These are phyloP conservation scores for Zygotorulaspora mrakii DNA, from an alignment of 1,139 yeast genomes.

Conservation along the genomic window DNA sequence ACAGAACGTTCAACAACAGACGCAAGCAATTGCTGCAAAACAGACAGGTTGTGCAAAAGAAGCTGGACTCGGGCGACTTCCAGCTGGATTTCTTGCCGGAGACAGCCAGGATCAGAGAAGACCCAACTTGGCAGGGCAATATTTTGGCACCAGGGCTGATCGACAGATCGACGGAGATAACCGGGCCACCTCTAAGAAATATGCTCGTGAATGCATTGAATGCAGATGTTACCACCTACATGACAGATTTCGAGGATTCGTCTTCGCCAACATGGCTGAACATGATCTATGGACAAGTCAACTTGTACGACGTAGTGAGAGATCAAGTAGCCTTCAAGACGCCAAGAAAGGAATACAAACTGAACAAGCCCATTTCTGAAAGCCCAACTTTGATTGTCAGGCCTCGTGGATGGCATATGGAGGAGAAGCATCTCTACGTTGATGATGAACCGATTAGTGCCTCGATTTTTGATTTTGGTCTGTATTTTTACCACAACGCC, in stretches of 20 bases:
- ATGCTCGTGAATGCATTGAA: slow-evolving; percentile 93
- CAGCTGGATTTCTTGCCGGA: slow-evolving; percentile 60
- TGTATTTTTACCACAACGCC: slow-evolving; percentile 71
- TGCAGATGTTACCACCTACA: slow-evolving; percentile 83
- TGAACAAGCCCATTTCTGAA: slow-evolving; percentile 46
- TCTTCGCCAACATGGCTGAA: slow-evolving; percentile 94
- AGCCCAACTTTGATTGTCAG: slow-evolving; percentile 73
- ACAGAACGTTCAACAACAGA: slow-evolving; percentile 61
- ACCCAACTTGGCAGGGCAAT: slow-evolving; percentile 73
- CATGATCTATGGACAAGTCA: slow-evolving; percentile 84
- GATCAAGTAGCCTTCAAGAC: slow-evolving; percentile 55
- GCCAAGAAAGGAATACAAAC: slow-evolving; percentile 49
- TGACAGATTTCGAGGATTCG: slow-evolving; percentile 95
- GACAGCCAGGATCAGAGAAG: slow-evolving; percentile 62
- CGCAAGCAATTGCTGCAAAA: slow-evolving; percentile 57
- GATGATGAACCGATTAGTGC: slow-evolving; percentile 77
- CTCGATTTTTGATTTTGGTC: slow-evolving; percentile 72
- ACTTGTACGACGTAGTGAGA: slow-evolving; percentile 82
- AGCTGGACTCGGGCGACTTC: slow-evolving; percentile 56
- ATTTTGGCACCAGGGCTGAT: slow-evolving; percentile 60
- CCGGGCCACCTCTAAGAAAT: slow-evolving; percentile 87
- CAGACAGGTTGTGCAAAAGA: slow-evolving; percentile 57
- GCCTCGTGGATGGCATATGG: slow-evolving; percentile 88
- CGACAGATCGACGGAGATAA: slow-evolving; percentile 76
- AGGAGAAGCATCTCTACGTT: slow-evolving; percentile 63